Conservation (phyloP, 148 eudicot genomes). For the Talinum fruticosum region DNA sequence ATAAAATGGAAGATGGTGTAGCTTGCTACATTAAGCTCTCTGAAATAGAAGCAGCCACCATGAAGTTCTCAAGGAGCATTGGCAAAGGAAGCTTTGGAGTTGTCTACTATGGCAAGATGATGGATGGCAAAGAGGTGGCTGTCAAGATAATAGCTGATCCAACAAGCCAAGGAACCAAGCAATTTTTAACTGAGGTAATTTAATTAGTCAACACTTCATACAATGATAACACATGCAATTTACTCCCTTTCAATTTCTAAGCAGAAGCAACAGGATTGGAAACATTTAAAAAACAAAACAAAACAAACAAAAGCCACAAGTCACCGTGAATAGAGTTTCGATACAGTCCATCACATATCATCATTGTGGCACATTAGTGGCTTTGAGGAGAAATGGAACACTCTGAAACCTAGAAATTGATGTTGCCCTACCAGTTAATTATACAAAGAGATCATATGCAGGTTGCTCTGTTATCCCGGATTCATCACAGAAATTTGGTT, state of each 20-base stretch:
- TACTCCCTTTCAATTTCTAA: too few species aligned
- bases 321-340: not conserved
- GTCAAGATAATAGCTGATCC: constrained; percentile 86
- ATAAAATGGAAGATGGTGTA: constrained; percentile 72
- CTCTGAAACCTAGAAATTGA: not conserved
- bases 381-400: not conserved
- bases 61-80: constrained; percentile 57
- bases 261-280: too few species aligned
- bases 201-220: not conserved
- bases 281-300: too few species aligned
- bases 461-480: constrained; percentile 89
- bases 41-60: constrained; percentile 78
- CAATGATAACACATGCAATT: not conserved
- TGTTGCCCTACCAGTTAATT: not conserved
- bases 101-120: constrained; percentile 90
- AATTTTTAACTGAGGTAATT: constrained; percentile 88
- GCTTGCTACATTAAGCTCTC: constrained; percentile 63
- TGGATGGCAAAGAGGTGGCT: constrained; percentile 85
- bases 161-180: constrained; percentile 83
- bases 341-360: not conserved
- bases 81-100: constrained; percentile 96
- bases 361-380: not conserved
- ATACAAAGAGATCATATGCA: constrained; percentile 28
- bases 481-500: constrained; percentile 94
- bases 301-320: not conserved